Conservation (phyloP, 1,284 basidiomycete species). For the Heterobasidion occidentale region DNA sequence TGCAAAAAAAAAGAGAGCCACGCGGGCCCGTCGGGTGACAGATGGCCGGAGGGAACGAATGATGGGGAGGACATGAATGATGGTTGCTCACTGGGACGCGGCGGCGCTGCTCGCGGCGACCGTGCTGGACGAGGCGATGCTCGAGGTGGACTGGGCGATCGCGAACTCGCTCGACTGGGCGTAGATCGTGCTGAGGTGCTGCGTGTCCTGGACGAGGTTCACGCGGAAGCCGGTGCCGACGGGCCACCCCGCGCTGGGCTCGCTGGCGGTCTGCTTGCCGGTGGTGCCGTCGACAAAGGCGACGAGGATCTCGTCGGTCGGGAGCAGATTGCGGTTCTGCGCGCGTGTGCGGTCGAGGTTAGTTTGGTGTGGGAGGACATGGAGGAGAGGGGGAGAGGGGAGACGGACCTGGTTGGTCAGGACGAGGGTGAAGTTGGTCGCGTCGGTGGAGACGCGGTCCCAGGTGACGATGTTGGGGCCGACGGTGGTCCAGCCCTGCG, state of each 20-base stretch:
- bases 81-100: too few relatives aligned
- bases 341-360: slow-evolving; percentile 8
- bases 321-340: slow-evolving; percentile 22
- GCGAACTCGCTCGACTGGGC: slow-evolving; percentile 59
- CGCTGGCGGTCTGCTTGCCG: slow-evolving; percentile 28
- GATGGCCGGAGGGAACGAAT: too few relatives aligned
- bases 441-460: slow-evolving; percentile 58
- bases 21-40: too few relatives aligned
- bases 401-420: slow-evolving; percentile 53
- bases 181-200: slow-evolving; percentile 39
- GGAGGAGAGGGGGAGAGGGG: not conserved
- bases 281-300: slow-evolving; percentile 39
- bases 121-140: not conserved
- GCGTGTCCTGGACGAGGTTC: slow-evolving; percentile 52
- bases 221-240: slow-evolving; percentile 51
- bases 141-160: slow-evolving; percentile 30
- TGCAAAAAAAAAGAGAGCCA: too few relatives aligned
- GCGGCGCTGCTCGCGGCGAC: too few relatives aligned
- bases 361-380: not conserved
- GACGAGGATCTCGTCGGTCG: slow-evolving; percentile 34
- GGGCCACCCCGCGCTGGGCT: slow-evolving; percentile 55
- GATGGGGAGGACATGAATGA: too few relatives aligned
- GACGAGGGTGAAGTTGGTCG: slow-evolving; percentile 58
- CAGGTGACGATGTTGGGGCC: slow-evolving; percentile 56
- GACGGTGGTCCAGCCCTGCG: slow-evolving; percentile 48